Evolutionary conservation across 2,329 filamentous ascomycete species (phyloP).

Genomic region (Lasiodiplodia gonubiensis): DNA sequence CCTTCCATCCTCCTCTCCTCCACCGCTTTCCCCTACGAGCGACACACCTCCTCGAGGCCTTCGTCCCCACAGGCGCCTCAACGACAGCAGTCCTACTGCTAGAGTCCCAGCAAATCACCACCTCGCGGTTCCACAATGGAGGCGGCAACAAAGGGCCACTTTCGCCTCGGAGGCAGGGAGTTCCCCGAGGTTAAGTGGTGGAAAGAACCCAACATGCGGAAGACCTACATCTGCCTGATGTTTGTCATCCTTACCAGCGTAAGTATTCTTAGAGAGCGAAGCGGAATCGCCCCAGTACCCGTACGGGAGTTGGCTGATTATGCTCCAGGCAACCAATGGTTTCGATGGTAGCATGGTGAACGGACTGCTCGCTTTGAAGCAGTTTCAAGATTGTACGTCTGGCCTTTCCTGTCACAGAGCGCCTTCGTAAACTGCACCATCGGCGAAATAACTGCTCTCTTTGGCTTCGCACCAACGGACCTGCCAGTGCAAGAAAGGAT

Average conservation of each 20-base stretch:
- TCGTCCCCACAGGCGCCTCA: not conserved
- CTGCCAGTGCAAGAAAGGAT: not conserved
- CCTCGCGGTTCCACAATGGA: slow-evolving; percentile 34
- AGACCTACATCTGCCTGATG: slow-evolving; percentile 40
- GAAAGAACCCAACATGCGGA: slow-evolving; percentile 38
- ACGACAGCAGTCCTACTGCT: not conserved
- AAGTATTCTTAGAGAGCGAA: not conserved
- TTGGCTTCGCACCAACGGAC: not conserved
- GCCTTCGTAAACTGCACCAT: not conserved
- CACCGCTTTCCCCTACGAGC: not conserved
- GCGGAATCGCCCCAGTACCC: too few relatives aligned
- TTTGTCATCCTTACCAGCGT: slow-evolving; percentile 39
- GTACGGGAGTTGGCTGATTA: not conserved
- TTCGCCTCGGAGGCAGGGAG: slow-evolving; percentile 39
- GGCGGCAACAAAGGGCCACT: slow-evolving; percentile 40
- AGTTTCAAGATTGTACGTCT: slow-evolving; percentile 35
- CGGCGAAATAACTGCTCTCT: too few relatives aligned
- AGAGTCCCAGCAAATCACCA: not conserved
- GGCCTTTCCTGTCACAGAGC: not conserved
- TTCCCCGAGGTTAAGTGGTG: slow-evolving; percentile 42
- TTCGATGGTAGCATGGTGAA: slow-evolving; percentile 37
- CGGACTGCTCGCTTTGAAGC: slow-evolving; percentile 36
- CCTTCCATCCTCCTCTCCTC: not conserved
- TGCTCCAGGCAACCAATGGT: slow-evolving; percentile 21
- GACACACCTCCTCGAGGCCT: not conserved